A percentile compares a stretch with the other conserved stretches of the same genome.
Conservation (phyloP, 345 rosid species). For the Eucalyptus globulus region DNA sequence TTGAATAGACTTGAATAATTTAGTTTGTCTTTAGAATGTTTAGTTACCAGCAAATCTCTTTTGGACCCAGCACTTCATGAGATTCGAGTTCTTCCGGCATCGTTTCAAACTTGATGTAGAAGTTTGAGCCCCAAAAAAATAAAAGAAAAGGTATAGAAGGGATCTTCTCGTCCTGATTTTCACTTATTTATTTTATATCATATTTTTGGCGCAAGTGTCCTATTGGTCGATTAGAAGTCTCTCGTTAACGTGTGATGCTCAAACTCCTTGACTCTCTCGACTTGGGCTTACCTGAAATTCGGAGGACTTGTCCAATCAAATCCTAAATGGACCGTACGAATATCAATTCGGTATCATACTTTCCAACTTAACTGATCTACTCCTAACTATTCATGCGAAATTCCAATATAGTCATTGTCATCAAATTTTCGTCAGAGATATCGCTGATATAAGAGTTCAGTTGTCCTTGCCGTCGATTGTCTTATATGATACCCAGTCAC, state of each 20-base stretch:
- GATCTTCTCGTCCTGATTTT: background rate
- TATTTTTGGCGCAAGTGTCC: background rate
- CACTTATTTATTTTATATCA: background rate
- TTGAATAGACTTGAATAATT: too few species aligned
- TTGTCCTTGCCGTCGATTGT: accelerated
- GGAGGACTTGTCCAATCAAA: background rate
- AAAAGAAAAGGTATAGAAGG: background rate
- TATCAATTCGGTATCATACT: background rate
- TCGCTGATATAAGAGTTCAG: accelerated
- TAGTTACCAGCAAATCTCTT: background rate
- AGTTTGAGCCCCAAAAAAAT: too few species aligned
- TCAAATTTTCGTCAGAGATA: too few species aligned
- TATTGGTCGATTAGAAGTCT: background rate
- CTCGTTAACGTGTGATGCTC: background rate
- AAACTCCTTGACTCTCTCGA: background rate
- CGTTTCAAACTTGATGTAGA: background rate
- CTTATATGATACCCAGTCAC: accelerated
- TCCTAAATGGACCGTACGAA: background rate
- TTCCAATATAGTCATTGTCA: accelerated
- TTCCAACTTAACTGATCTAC: too few species aligned
- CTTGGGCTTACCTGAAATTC: background rate
- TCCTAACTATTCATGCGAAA: accelerated
- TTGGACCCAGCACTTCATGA: background rate
- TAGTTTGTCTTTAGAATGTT: background rate
- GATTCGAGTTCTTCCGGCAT: background rate